A percentile compares a stretch with the other conserved stretches of the same genome.
Evolutionary conservation across 345 rosid genomes (phyloP).

Genomic region (Corchorus olitorius): DNA sequence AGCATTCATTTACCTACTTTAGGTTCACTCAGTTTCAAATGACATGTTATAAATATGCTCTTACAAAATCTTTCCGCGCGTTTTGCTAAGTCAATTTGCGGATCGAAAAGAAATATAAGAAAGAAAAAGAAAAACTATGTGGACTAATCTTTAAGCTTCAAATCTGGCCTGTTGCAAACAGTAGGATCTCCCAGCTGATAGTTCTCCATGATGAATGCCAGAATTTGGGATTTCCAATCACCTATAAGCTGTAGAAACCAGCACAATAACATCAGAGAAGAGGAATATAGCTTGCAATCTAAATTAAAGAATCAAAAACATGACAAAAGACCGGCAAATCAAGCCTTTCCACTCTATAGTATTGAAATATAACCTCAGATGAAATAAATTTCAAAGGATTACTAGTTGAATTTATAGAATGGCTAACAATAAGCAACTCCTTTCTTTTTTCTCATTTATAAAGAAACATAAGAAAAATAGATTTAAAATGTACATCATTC

Average conservation of each 20-base stretch:
- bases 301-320: not conserved
- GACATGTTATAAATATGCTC: not conserved
- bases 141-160: not conserved
- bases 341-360: not conserved
- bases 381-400: not conserved
- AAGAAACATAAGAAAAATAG: not conserved
- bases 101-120: not conserved
- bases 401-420: not conserved
- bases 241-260: conserved; percentile 9
- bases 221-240: conserved; percentile 2
- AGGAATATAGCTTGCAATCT: not conserved
- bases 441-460: not conserved
- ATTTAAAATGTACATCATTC: not conserved
- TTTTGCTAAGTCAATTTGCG: not conserved
- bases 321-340: not conserved
- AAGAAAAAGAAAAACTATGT: not conserved
- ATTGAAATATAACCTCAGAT: not conserved
- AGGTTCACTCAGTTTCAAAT: not conserved
- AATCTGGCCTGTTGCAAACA: not conserved
- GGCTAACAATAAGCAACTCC: not conserved
- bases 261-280: not conserved
- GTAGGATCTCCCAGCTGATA: not conserved
- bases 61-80: not conserved
- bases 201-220: not conserved
- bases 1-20: not conserved